Percentiles rank a stretch among this genome's conserved stretches.
Conservation (phyloP, 495 filamentous ascomycete species). For the Tuber microsphaerosporum region DNA sequence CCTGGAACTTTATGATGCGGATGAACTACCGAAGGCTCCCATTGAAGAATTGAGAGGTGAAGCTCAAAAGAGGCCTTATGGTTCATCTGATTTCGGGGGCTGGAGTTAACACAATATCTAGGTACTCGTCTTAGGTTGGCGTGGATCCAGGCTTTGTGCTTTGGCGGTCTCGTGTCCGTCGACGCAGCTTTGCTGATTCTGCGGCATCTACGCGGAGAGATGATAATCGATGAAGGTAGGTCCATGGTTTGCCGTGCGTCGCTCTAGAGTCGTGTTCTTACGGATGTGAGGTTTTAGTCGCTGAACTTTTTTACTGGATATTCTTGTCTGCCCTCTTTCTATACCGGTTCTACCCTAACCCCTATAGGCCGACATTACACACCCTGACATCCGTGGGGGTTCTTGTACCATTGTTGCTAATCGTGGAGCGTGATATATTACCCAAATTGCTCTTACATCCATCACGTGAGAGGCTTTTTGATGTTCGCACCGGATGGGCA, state of each 20-base stretch:
- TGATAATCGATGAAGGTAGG: not conserved
- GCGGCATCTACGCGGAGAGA: not conserved
- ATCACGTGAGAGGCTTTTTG: constrained; percentile 25
- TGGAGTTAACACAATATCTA: constrained; percentile 7
- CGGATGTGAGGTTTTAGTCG: constrained; percentile 5
- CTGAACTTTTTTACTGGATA: constrained; percentile 33
- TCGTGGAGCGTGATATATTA: constrained; percentile 35
- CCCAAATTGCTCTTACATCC: constrained; percentile 36
- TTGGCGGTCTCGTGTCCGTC: constrained; percentile 3
- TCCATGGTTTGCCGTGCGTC: not conserved
- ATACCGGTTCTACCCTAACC: constrained; percentile 38
- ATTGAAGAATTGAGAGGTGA: constrained; percentile 19
- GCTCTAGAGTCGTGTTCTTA: not conserved
- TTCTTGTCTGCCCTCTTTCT: constrained; percentile 29
- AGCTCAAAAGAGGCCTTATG: constrained; percentile 1
- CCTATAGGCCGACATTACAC: constrained; percentile 29
- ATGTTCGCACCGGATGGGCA: constrained; percentile 32
- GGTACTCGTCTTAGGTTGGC: constrained; percentile 15
- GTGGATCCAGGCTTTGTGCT: constrained; percentile 3
- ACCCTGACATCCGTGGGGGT: constrained; percentile 23
- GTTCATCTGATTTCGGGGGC: not conserved
- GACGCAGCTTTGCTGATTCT: not conserved
- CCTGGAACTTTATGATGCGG: constrained; percentile 30
- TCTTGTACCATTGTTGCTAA: constrained; percentile 30
- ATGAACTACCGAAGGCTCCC: constrained; percentile 31